These are phyloP conservation scores for Blastocystis sp. DNA, from an alignment of 352 stramenopile species.

Conservation along the genomic window DNA sequence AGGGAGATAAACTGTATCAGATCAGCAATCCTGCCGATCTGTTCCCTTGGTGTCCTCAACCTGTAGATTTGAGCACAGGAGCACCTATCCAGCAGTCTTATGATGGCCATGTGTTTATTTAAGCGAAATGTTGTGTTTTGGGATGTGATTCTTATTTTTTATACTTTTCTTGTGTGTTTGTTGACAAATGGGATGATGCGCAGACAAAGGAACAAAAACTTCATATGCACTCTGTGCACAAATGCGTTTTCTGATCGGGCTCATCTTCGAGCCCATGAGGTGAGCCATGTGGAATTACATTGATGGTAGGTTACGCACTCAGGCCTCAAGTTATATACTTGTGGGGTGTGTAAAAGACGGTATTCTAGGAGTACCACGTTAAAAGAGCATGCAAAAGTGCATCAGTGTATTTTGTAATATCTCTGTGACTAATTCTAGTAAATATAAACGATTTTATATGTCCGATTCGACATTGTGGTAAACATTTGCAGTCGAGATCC, in stretches of 20 bases:
- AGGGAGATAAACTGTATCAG: neutral
- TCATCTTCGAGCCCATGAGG: constrained; percentile 3
- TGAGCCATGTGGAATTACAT: neutral
- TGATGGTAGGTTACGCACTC: neutral
- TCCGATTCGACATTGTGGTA: constrained; percentile 25
- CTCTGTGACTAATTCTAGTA: neutral
- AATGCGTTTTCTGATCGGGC: neutral
- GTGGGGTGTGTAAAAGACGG: neutral
- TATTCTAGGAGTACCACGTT: neutral
- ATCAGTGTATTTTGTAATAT: neutral
- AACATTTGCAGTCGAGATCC: constrained; percentile 23
- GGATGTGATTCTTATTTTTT: neutral
- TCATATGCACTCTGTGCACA: neutral
- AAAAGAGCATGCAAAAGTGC: neutral
- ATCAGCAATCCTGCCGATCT: constrained; percentile 30
- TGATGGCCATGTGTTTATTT: neutral
- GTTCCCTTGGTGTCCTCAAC: constrained; percentile 4
- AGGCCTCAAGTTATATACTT: neutral
- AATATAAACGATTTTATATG: neutral
- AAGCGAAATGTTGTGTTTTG: neutral
- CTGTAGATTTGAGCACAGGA: constrained; percentile 18
- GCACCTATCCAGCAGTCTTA: neutral
- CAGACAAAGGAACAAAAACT: neutral
- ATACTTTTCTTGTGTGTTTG: neutral
- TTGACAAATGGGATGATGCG: neutral